Conservation (phyloP, 352 stramenopile species). For the Aphanomyces cochlioides region DNA sequence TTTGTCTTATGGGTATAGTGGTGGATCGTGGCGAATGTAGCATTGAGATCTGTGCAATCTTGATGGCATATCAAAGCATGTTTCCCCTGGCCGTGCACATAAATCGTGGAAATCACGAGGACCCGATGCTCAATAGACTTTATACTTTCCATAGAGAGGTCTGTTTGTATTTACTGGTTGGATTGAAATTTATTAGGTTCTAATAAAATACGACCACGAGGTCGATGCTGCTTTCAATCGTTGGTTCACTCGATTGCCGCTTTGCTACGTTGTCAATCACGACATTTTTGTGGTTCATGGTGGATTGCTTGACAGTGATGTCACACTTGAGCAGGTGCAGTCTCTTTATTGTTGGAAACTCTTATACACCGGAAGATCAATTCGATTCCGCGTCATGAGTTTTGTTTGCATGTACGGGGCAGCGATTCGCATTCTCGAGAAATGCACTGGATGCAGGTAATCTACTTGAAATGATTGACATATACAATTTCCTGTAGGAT, state of each 20-base stretch:
- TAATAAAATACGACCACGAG: constrained; percentile 17
- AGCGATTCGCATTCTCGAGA: neutral
- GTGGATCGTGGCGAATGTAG: constrained; percentile 62
- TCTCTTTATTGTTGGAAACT: neutral
- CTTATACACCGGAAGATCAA: constrained; percentile 1
- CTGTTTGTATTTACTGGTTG: neutral
- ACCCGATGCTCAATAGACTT: constrained; percentile 45
- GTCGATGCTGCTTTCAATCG: constrained; percentile 33
- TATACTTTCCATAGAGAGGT: constrained; percentile 38
- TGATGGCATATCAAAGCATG: constrained; percentile 51
- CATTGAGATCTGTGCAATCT: constrained; percentile 46
- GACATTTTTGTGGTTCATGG: constrained; percentile 67
- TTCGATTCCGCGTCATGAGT: constrained; percentile 16
- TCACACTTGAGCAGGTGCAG: constrained; percentile 36
- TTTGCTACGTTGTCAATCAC: constrained; percentile 49
- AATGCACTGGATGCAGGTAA: constrained; percentile 18
- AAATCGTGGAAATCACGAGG: constrained; percentile 81
- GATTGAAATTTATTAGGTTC: constrained; percentile 5
- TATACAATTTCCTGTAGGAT: neutral
- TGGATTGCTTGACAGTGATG: constrained; percentile 41
- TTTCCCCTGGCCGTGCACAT: constrained; percentile 47
- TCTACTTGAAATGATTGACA: neutral
- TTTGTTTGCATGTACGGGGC: constrained; percentile 5
- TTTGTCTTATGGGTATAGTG: constrained; percentile 28
- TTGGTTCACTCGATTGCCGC: constrained; percentile 51